Base-by-base conservation (phyloP, 768 basidiomycete species). In the Tulasnella sp. region DNA sequence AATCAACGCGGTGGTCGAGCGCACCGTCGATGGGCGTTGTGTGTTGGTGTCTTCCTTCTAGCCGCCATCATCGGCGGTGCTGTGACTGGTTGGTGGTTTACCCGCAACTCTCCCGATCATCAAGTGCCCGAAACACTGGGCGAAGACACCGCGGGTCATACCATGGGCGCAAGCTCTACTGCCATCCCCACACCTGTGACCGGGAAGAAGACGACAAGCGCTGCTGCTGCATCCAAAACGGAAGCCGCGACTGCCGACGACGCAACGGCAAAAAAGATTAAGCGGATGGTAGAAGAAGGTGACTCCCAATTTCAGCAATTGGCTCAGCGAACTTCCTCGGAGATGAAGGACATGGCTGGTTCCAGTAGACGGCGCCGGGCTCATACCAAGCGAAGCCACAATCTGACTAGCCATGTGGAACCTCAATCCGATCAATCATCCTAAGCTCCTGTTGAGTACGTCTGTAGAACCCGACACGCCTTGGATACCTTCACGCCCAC, bases 31-130 rank as follows among this genome's bases (percentile, higher is more conserved):
- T 81, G 74, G 80, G 48, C 75, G 7, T 34, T 27, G 73, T 40
- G 80, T 44, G n/a, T 80, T 48, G 80, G 80, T n/a, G 14, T 81
- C 19, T 48, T 81, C 39, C 38, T 81, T 16, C 62, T 81, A 14
- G 31, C 38, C 48, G 48, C 19, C 39, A 72, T 80, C 62, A 74
- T 58, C 31, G 80, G 73, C 18, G 80, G 80, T 19, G 81, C 71
- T 40, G 80, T 73, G 39, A 38, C 79, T 34, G 72, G 56, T 42
- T 74, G 81, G 72, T 75, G 72, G 58, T 80, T 80, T 46, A 80
- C 71, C 24, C 71, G 71, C 24, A 52, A 71, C 24, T 71, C 72
- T 42, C 80, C 80, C 24, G 80, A 46, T 39, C 80, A 81, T 72
- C 24, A 39, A 34, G 75, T 76, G 48, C 75, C 44, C 52, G 52